A percentile compares a stretch with the other conserved stretches of the same genome.
Conservation (phyloP, 2,329 filamentous ascomycete species). For the Aspergillus clavatus region DNA sequence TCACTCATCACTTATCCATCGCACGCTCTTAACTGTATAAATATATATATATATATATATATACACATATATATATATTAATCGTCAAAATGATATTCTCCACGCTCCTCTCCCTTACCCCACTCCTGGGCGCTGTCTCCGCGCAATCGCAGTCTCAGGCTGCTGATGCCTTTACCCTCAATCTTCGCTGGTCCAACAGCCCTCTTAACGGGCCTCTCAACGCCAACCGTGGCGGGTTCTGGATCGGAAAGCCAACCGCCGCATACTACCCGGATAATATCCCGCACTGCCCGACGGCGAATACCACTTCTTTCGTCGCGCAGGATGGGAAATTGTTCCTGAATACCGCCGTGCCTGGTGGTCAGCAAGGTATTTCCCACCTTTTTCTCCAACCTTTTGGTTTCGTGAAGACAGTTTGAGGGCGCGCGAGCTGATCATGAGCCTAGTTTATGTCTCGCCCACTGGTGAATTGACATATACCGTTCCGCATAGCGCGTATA, state of each 20-base stretch:
- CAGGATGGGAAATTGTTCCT: conserved; percentile 2
- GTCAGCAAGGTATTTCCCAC: conserved; percentile 4
- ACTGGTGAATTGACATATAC: conserved; percentile 4
- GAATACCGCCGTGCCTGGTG: conserved; percentile 5
- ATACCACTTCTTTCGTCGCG: conserved; percentile 2
- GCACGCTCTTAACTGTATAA: too few species aligned
- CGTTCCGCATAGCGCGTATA: conserved; percentile 3
- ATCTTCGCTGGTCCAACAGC: conserved; percentile 9
- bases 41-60: too few species aligned
- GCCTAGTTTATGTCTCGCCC: conserved; percentile 5
- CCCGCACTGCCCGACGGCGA: neutral
- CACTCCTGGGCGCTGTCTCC: neutral
- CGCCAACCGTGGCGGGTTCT: conserved; percentile 4
- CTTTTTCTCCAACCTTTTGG: neutral
- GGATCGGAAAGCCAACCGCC: conserved; percentile 1
- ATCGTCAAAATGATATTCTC: neutral
- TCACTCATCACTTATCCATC: too few species aligned
- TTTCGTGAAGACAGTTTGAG: neutral
- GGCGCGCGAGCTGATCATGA: neutral
- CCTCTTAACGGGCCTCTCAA: conserved; percentile 1
- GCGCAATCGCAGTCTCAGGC: neutral
- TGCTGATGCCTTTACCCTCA: conserved; percentile 8
- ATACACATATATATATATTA: too few species aligned
- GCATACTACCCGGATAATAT: conserved; percentile 3
- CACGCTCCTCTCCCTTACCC: neutral